Conservation (phyloP, 2,329 filamentous ascomycete species). For the Talaromyces sp. region DNA sequence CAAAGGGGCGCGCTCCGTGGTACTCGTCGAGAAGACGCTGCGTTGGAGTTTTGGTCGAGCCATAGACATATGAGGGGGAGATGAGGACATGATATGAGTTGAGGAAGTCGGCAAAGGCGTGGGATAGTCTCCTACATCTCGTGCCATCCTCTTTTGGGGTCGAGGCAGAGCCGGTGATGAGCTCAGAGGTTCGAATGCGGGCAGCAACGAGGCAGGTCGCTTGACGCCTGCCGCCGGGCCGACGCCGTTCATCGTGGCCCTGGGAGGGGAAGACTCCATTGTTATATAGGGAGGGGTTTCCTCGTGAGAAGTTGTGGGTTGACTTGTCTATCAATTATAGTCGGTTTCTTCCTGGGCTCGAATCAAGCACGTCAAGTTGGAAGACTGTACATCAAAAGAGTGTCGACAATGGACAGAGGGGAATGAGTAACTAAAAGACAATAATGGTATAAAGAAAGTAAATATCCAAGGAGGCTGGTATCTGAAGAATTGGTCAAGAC, state of each 20-base stretch:
- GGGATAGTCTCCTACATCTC: slow-evolving; percentile 62
- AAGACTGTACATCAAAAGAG: neutral
- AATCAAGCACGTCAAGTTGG: neutral
- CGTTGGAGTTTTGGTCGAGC: slow-evolving; percentile 57
- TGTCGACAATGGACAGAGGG: neutral
- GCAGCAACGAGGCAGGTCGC: slow-evolving; percentile 47
- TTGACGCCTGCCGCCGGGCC: slow-evolving; percentile 42
- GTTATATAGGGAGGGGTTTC: neutral
- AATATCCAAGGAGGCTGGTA: slow-evolving; percentile 16
- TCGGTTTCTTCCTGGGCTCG: neutral
- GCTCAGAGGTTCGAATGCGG: slow-evolving; percentile 49
- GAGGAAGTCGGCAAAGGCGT: slow-evolving; percentile 93
- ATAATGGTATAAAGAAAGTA: neutral
- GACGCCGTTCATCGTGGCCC: slow-evolving; percentile 27
- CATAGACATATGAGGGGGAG: slow-evolving; percentile 60
- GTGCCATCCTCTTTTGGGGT: slow-evolving; percentile 45
- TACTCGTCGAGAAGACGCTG: slow-evolving; percentile 49
- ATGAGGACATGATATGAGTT: slow-evolving; percentile 84
- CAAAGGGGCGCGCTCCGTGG: slow-evolving; percentile 76
- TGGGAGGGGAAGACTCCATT: slow-evolving; percentile 42
- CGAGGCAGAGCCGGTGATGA: slow-evolving; percentile 49
- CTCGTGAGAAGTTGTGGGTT: slow-evolving; percentile 2
- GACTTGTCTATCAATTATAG: neutral
- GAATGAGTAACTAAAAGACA: slow-evolving; percentile 5
- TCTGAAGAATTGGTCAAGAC: slow-evolving; percentile 10